Evolutionary conservation across 2,329 filamentous ascomycete genomes (phyloP), one percentile per base, ranked within the genome.

Genomic region (Venturia oleaginea): DNA sequence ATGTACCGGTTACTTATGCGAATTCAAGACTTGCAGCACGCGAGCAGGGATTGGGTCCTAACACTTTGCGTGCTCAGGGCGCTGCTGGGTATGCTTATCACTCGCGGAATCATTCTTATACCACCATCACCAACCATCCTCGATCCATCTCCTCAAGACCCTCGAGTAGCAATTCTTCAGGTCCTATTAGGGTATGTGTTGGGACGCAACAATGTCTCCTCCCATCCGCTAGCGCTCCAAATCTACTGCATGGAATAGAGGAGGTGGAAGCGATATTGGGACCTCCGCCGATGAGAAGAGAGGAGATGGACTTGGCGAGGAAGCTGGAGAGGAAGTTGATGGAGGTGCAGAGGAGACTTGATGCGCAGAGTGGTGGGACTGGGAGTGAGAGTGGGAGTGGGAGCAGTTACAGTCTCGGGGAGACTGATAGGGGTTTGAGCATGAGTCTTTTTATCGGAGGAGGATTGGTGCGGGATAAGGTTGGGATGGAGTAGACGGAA

Each of bases 241-340:
- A 22, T 51, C n/a, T 30, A 27, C 7, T 17, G n/a, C 1, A 19
- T 22, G 48, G 30, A 3, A 19, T 34, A 13, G 22, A 3, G 30
- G 24, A 30, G 34, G 34, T 63, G 27, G 40, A 63, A 1, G n/a
- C n/a, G 27, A 54, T 43, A 24, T 24, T 13, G 13, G 22, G 51
- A 22, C 19, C 48, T 27, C 34, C 34, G n/a, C n/a, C 46, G 46
- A 43, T 34, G n/a, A 24, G 40, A 5, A 10, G 4, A 17, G 43
- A 43, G 27, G 61, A 63, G 27, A 57, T 63, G 30, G 61, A 63
- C 19, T 30, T 54, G 34, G 46, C 61, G 27, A 42, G 30, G 19
- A 43, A n/a, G 22, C 32, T 57, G 22, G 61, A 63, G 40, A 32
- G 30, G 24, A 63, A 63, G 22, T 55, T 63, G 37, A n/a, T 24